These are phyloP conservation scores for Erodium moschatum DNA, from an alignment of 441 rosid genomes.

Conservation along the genomic window DNA sequence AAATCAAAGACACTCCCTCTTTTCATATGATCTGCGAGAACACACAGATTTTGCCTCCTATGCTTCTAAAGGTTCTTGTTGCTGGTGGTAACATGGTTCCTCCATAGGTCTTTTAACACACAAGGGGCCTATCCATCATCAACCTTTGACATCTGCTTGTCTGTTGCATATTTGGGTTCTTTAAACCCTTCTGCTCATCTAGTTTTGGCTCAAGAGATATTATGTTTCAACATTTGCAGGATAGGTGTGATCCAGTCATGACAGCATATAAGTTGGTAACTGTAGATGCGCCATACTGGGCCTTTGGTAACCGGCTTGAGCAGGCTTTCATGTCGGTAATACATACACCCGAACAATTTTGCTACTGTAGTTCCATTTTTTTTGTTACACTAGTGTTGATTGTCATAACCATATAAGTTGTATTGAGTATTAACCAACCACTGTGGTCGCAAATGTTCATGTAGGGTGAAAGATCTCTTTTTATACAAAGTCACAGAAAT, in stretches of 20 bases:
- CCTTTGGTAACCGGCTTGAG: conserved; percentile 57
- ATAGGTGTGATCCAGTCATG: conserved; percentile 50
- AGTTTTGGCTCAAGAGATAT: conserved; percentile 1
- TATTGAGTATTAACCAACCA: too few species aligned
- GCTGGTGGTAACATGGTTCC: neutral
- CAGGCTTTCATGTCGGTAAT: conserved; percentile 55
- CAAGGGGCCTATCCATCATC: neutral
- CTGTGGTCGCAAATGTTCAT: too few species aligned
- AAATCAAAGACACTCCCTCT: neutral
- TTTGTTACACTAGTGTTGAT: neutral
- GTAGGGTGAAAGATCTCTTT: conserved; percentile 57
- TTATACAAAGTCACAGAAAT: conserved; percentile 49
- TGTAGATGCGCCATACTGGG: conserved; percentile 67
- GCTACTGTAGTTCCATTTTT: neutral
- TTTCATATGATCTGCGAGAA: too few species aligned
- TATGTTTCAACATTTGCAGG: conserved; percentile 32
- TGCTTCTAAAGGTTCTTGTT: neutral
- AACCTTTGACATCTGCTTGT: neutral
- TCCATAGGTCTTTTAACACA: neutral
- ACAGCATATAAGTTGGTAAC: conserved; percentile 63
- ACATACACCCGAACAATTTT: neutral
- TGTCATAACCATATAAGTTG: too few species aligned
- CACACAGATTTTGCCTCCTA: neutral
- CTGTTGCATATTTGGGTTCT: too few species aligned
- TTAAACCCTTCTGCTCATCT: too few species aligned